Conservation (phyloP, 768 basidiomycete genomes). For the Chalciporus piperatus region DNA sequence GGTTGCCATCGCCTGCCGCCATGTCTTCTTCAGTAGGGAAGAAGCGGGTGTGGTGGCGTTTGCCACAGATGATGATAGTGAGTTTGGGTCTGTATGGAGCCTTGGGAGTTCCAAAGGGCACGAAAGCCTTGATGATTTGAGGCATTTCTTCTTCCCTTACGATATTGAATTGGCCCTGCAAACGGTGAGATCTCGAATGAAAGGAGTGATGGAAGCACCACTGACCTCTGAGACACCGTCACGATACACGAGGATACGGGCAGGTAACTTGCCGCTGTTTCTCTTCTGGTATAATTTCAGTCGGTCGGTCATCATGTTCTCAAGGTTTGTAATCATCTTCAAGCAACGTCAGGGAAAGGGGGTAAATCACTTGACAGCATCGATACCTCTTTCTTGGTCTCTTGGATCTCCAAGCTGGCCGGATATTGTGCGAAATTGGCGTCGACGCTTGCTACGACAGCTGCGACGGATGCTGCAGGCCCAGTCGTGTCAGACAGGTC, state of each 20-base stretch:
- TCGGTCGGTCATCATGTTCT: slow-evolving; percentile 48
- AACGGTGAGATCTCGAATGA: slow-evolving; percentile 8
- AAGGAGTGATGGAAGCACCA: background rate
- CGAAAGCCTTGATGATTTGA: slow-evolving; percentile 42
- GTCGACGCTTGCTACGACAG: slow-evolving; percentile 51
- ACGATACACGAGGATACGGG: slow-evolving; percentile 51
- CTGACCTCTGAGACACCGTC: slow-evolving; percentile 81
- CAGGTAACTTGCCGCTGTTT: slow-evolving; percentile 38
- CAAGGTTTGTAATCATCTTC: slow-evolving; percentile 49
- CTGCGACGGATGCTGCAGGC: slow-evolving; percentile 44
- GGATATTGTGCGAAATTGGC: slow-evolving; percentile 47
- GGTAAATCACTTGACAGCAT: background rate
- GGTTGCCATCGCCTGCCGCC: slow-evolving; percentile 48
- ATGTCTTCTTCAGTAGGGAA: slow-evolving; percentile 44
- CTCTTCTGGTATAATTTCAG: slow-evolving; percentile 38
- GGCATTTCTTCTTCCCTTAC: slow-evolving; percentile 46
- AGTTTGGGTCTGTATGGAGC: slow-evolving; percentile 43
- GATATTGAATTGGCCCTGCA: slow-evolving; percentile 46
- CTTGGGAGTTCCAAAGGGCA: slow-evolving; percentile 35
- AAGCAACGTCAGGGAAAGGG: background rate
- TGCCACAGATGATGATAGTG: slow-evolving; percentile 54
- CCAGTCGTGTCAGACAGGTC: background rate
- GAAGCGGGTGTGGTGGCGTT: slow-evolving; percentile 58
- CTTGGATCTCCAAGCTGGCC: slow-evolving; percentile 46
- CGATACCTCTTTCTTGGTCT: slow-evolving; percentile 65